Conservation (phyloP, 2,329 filamentous ascomycete species). For the Thelonectria rubi region DNA sequence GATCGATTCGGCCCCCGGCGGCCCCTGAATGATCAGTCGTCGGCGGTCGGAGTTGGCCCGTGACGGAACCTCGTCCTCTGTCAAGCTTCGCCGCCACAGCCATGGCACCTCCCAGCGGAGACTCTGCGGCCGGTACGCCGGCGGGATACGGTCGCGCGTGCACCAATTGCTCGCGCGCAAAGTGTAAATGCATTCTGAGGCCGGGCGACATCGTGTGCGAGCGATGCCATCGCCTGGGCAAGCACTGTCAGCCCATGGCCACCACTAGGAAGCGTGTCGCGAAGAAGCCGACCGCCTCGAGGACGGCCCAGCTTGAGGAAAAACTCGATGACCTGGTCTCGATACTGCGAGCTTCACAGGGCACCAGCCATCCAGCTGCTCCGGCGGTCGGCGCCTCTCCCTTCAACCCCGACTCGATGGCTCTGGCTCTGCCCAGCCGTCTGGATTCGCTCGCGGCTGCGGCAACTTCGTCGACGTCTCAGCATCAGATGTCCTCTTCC, state of each 20-base stretch:
- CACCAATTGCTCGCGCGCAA: slow-evolving; percentile 57
- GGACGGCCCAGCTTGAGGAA: slow-evolving; percentile 58
- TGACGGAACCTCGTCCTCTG: slow-evolving; percentile 1
- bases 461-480: slow-evolving; percentile 45
- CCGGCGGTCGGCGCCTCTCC: slow-evolving; percentile 14
- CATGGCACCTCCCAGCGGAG: slow-evolving; percentile 38
- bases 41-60: slow-evolving; percentile 32
- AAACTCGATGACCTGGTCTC: slow-evolving; percentile 60
- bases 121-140: slow-evolving; percentile 39
- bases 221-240: slow-evolving; percentile 56
- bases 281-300: slow-evolving; percentile 47
- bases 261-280: slow-evolving; percentile 51
- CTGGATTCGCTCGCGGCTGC: slow-evolving; percentile 51
- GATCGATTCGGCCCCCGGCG: slow-evolving; percentile 5
- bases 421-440: slow-evolving; percentile 41
- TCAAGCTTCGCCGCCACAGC: background rate
- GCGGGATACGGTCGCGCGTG: slow-evolving; percentile 57
- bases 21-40: slow-evolving; percentile 16
- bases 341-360: slow-evolving; percentile 51
- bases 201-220: slow-evolving; percentile 48
- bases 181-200: slow-evolving; percentile 59
- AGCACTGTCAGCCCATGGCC: slow-evolving; percentile 57
- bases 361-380: slow-evolving; percentile 27
- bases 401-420: slow-evolving; percentile 24
- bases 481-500: slow-evolving; percentile 15